These are phyloP conservation scores for Eudorina sp. DNA, from an alignment of 139 green algal species.

Conservation along the genomic window DNA sequence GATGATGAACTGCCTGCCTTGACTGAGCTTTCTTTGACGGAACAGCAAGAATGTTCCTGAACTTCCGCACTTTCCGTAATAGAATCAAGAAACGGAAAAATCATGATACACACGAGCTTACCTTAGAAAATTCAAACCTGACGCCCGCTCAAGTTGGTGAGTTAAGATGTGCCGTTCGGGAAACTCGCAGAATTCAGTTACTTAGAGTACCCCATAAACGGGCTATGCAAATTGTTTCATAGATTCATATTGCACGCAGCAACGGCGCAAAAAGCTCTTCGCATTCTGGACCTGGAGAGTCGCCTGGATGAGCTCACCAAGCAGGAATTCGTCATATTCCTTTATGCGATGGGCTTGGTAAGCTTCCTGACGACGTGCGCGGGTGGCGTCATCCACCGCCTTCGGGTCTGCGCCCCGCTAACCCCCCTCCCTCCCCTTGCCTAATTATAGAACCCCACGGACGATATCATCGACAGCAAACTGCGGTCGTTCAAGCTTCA, in stretches of 20 bases:
- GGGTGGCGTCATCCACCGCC: neutral
- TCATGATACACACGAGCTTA: neutral
- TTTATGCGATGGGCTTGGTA: constrained; percentile 68
- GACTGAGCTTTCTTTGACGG: neutral
- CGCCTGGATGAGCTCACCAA: constrained; percentile 36
- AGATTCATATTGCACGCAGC: constrained; percentile 57
- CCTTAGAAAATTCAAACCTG: constrained; percentile 51
- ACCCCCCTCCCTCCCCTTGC: neutral
- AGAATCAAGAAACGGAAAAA: neutral
- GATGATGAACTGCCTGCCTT: no score
- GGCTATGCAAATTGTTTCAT: no score
- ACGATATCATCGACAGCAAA: constrained; percentile 67
- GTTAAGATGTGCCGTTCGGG: neutral
- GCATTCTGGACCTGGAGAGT: constrained; percentile 51
- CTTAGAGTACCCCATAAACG: neutral
- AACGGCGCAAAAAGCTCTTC: constrained; percentile 52
- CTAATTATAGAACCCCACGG: constrained; percentile 66
- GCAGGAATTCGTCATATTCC: constrained; percentile 64
- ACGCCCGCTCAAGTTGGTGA: constrained; percentile 45
- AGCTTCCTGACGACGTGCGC: constrained; percentile 8
- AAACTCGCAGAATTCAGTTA: neutral
- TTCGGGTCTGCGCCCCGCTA: neutral
- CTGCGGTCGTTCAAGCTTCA: constrained; percentile 60
- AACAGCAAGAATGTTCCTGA: constrained; percentile 31
- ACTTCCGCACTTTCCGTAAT: constrained; percentile 18